phyloP scores from a whole-genome alignment of 75 land plant species.

The Pinus taeda region DNA sequence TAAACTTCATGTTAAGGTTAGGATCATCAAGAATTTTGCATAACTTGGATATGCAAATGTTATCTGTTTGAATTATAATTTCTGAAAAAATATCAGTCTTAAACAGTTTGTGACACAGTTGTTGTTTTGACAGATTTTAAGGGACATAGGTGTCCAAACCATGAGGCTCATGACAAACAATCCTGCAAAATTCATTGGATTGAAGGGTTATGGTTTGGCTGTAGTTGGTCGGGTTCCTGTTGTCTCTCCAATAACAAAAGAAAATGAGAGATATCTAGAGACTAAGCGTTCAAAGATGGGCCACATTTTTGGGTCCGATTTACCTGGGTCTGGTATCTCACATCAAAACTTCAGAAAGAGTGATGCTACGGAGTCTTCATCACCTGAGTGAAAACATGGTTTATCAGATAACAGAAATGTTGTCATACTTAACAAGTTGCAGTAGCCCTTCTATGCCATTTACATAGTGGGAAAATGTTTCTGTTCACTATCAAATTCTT shows the following conservation, averaged over 20 bases:
- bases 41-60: not conserved
- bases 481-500: too few relatives aligned
- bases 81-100: not conserved
- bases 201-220: conserved; percentile 89
- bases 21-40: not conserved
- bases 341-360: too few relatives aligned
- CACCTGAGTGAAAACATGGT: too few relatives aligned
- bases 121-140: conserved; percentile 59
- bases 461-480: too few relatives aligned
- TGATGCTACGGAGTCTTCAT: too few relatives aligned
- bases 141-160: conserved; percentile 84
- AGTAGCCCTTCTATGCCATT: too few relatives aligned
- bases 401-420: too few relatives aligned
- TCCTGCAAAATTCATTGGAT: conserved; percentile 85
- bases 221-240: conserved; percentile 79
- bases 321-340: too few relatives aligned
- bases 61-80: not conserved
- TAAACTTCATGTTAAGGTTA: not conserved
- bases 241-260: conserved; percentile 75
- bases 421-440: too few relatives aligned
- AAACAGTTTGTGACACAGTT: not conserved
- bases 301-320: conserved; percentile 56
- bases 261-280: conserved; percentile 87
- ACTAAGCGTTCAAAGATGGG: conserved; percentile 94
- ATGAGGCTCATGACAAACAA: conserved; percentile 96